phyloP scores from a whole-genome alignment of 225 moss, liverwort and hornwort genomes.

The Ulota crispa region DNA sequence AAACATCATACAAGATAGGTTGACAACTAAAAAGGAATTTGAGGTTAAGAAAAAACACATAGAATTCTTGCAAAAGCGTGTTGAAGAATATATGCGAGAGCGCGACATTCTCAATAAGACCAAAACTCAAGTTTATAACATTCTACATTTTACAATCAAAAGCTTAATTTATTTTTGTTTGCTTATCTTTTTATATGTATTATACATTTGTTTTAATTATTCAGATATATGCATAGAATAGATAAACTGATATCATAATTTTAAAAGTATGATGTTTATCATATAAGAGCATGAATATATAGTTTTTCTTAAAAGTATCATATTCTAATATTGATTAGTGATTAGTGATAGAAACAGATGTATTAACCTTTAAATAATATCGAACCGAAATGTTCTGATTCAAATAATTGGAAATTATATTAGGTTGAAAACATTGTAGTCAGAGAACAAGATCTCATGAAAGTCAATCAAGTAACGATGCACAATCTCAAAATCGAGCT shows the following conservation, averaged over 20 bases:
- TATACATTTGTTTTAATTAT: not conserved
- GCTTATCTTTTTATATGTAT: not conserved
- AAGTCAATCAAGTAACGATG: constrained; percentile 65
- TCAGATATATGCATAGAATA: not conserved
- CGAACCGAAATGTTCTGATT: too few species aligned
- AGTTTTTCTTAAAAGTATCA: too few species aligned
- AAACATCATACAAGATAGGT: constrained; percentile 31
- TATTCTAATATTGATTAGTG: too few species aligned
- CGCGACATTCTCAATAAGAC: constrained; percentile 71
- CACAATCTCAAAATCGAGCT: constrained; percentile 77
- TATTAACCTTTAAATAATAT: too few species aligned
- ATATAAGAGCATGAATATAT: too few species aligned
- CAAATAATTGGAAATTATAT: not conserved
- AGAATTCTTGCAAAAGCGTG: constrained; percentile 55
- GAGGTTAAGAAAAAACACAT: constrained; percentile 59
- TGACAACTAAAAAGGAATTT: constrained; percentile 57
- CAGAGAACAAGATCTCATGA: constrained; percentile 64
- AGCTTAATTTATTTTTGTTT: too few species aligned
- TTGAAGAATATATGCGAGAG: constrained; percentile 67
- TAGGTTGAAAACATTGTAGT: constrained; percentile 66
- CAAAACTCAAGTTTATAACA: constrained; percentile 60
- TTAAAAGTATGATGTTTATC: too few species aligned
- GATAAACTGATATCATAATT: too few species aligned
- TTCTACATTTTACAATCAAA: not conserved
- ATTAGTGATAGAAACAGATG: too few species aligned